These are phyloP conservation scores for Geotrichum klebahnii DNA, from an alignment of 1,139 yeast genomes.

Conservation along the genomic window DNA sequence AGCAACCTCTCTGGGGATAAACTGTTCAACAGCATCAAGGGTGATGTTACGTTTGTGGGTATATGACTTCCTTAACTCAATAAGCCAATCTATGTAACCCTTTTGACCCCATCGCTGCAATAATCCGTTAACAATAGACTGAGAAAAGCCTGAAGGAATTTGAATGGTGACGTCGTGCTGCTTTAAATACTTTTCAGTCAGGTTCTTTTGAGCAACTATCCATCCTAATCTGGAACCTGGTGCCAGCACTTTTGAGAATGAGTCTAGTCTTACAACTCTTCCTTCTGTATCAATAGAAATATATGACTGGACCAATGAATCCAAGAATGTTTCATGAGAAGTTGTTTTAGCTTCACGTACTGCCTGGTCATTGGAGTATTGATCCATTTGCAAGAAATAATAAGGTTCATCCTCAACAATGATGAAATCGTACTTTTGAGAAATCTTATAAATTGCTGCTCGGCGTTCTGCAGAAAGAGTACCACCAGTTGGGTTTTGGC, in stretches of 20 bases:
- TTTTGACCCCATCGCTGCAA: slow-evolving; percentile 69
- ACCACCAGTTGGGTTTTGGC: slow-evolving; percentile 94
- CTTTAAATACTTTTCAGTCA: slow-evolving; percentile 66
- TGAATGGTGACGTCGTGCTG: slow-evolving; percentile 81
- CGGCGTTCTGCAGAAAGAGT: slow-evolving; percentile 71
- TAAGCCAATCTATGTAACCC: slow-evolving; percentile 83
- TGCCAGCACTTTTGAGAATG: slow-evolving; percentile 87
- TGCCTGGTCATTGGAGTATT: slow-evolving; percentile 48
- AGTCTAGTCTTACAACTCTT: slow-evolving; percentile 83
- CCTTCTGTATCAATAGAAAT: slow-evolving; percentile 79
- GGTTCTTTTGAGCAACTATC: slow-evolving; percentile 68
- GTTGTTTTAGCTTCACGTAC: slow-evolving; percentile 33
- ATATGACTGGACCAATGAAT: slow-evolving; percentile 73
- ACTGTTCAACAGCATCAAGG: slow-evolving; percentile 58
- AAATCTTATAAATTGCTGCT: slow-evolving; percentile 60
- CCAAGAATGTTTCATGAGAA: slow-evolving; percentile 50
- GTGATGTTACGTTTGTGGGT: slow-evolving; percentile 75
- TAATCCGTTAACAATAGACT: slow-evolving; percentile 59
- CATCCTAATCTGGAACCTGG: slow-evolving; percentile 92
- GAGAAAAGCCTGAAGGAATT: slow-evolving; percentile 77
- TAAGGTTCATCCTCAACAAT: slow-evolving; percentile 92
- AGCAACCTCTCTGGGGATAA: slow-evolving; percentile 56
- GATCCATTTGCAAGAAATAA: slow-evolving; percentile 85
- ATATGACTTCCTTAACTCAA: slow-evolving; percentile 77
- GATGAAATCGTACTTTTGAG: slow-evolving; percentile 72